Base-by-base conservation (phyloP, 345 rosid species). In the Lagerstroemia speciosa region DNA sequence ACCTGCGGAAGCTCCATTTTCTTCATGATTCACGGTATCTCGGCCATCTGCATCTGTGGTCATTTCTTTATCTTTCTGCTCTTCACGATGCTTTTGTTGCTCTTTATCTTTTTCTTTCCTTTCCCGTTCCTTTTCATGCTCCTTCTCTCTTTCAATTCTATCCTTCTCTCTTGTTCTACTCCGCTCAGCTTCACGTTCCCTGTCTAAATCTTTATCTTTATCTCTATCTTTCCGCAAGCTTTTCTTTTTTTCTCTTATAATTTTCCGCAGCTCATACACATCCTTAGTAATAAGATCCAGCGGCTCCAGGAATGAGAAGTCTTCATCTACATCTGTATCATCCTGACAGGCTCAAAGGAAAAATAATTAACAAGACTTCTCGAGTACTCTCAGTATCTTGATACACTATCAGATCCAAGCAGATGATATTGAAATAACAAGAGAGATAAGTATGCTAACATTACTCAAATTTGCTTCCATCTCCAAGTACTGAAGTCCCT, bases 401-500 rank as follows among this genome's bases (percentile, higher is more conserved):
- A 37, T 69, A 36, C 66, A 66, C 0, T 37, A n/a, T 20, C 58
- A 22, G 72, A 55, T 8, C 45, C 50, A n/a, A 43, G 31, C 6
- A 26, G 12, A 30, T 43, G 38, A 58, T 29, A 31, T 36, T 17
- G 7, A 45, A 30, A 24, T 11, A 75, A 14, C 30, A 41, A 62
- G 67, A 64, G 43, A 33, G 62, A 71, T 33, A 77, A 43, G 73
- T 64, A 78, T 78, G 62, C 90, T 79, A 77, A 89, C 98, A 80
- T 86, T 84, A 81, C 75, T 85, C 85, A 89, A 71, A 75, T 94
- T 91, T 55, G 98, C 98, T 77, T 94, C 99, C 99, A 91, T 89
- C 89, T 91, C 99, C 90, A 94, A 69, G 76, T 88, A 94, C 68
- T 94, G 99, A 50, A 91, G 92, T 65, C 99, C 99, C 75, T 88